These are phyloP conservation scores for Sanghuangporus sanghuang DNA, from an alignment of 1,284 basidiomycete genomes.

Conservation along the genomic window DNA sequence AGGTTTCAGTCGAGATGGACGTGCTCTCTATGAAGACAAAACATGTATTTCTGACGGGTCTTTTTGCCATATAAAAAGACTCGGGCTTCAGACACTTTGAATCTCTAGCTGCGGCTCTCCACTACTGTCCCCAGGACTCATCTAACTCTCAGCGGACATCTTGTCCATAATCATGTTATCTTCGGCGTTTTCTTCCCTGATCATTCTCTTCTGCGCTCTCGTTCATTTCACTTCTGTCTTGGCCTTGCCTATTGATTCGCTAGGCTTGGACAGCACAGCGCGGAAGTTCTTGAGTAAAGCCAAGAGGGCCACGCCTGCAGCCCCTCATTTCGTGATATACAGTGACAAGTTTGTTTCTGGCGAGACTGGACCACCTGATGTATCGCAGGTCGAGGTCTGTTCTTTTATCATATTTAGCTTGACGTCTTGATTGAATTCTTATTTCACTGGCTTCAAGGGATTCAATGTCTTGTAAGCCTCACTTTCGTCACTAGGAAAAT, in stretches of 20 bases:
- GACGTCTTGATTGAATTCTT: neutral
- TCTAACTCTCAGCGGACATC: neutral
- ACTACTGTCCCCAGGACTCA: neutral
- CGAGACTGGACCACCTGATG: conserved; percentile 35
- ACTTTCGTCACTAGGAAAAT: neutral
- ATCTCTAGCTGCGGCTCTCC: neutral
- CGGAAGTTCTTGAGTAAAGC: conserved; percentile 37
- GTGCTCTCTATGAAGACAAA: neutral
- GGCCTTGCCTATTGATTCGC: conserved; percentile 1
- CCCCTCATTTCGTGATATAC: conserved; percentile 47
- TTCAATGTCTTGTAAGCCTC: conserved; percentile 42
- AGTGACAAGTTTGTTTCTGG: conserved; percentile 38
- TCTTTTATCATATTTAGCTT: neutral
- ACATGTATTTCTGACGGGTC: neutral
- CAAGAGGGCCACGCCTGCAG: conserved; percentile 28
- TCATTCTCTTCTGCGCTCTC: conserved; percentile 5
- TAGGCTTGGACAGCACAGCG: conserved; percentile 19
- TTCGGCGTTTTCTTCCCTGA: conserved; percentile 4
- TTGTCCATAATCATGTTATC: conserved; percentile 12
- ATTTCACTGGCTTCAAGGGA: conserved; percentile 28
- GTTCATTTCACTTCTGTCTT: conserved; percentile 1
- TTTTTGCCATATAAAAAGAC: neutral
- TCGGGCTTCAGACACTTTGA: neutral
- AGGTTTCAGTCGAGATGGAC: neutral
- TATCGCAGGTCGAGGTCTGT: conserved; percentile 36